Conservation (phyloP, 2,329 filamentous ascomycete genomes). For the Fusarium floridanum region DNA sequence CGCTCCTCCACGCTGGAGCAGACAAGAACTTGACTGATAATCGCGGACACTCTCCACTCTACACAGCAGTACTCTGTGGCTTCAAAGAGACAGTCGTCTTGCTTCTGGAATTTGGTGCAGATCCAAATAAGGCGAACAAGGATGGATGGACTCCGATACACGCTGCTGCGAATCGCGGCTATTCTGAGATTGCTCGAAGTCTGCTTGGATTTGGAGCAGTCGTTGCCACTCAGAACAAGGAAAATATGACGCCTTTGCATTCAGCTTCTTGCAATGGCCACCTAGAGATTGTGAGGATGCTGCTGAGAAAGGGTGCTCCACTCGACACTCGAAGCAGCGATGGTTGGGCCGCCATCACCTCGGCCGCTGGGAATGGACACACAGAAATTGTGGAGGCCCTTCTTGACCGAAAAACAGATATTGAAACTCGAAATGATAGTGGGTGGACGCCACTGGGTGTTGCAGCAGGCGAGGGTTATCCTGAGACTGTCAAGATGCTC, state of each 20-base stretch:
- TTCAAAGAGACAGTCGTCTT: neutral
- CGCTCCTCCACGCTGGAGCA: neutral
- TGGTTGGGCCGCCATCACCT: neutral
- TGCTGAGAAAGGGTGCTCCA: slow-evolving; percentile 1
- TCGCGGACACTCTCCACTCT: neutral
- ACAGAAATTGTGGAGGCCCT: neutral
- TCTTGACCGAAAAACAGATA: neutral
- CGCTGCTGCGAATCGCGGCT: slow-evolving; percentile 1
- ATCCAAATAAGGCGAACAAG: slow-evolving; percentile 6
- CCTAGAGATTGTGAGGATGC: neutral
- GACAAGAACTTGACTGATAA: neutral
- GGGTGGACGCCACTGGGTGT: neutral
- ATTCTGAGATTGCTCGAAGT: neutral
- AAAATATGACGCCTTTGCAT: neutral
- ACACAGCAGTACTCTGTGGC: slow-evolving; percentile 1
- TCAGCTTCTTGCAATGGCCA: neutral
- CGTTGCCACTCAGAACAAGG: neutral
- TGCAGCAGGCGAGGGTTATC: neutral
- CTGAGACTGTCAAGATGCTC: slow-evolving; percentile 1
- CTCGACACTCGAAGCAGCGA: neutral
- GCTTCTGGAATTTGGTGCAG: neutral
- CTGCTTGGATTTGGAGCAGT: neutral
- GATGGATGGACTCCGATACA: slow-evolving; percentile 3
- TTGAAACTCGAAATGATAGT: neutral
- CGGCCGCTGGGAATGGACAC: neutral